Evolutionary conservation across 306 rosid species (phyloP).

Genomic region (Quercus suber): DNA sequence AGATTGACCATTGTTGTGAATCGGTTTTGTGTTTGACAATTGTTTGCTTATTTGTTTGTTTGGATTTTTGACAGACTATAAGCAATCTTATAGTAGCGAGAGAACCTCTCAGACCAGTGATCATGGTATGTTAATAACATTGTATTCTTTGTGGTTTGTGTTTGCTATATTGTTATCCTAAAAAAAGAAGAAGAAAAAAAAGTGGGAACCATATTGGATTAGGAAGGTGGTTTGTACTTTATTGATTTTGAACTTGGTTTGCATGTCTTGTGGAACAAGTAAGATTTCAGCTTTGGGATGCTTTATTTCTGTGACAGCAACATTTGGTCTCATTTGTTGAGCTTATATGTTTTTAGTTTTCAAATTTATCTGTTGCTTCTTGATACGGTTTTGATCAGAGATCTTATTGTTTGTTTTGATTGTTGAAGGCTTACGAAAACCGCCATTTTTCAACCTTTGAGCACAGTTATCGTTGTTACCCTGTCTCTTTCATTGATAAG

Average conservation of each 20-base stretch:
- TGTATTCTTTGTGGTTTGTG: background rate
- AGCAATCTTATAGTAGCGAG: slow-evolving; percentile 7
- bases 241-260: background rate
- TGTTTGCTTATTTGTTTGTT: slow-evolving; percentile 16
- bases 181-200: background rate
- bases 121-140: slow-evolving; percentile 32
- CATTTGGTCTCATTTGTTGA: background rate
- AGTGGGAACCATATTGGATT: background rate
- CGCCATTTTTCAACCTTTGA: slow-evolving; percentile 22
- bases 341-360: background rate
- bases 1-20: background rate
- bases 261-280: background rate
- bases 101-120: slow-evolving; percentile 2
- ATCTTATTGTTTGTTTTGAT: background rate
- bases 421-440: slow-evolving; percentile 29
- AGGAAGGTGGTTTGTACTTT: background rate
- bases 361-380: background rate
- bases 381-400: background rate
- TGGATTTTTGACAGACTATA: slow-evolving; percentile 19
- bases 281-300: background rate
- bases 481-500: slow-evolving; percentile 33
- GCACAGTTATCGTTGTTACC: slow-evolving; percentile 36
- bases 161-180: background rate
- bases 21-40: background rate
- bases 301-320: background rate